Evolutionary conservation across 805 yeast genomes (phyloP), one percentile per base, ranked within the genome.

Genomic region (Lachancea dasiensis): DNA sequence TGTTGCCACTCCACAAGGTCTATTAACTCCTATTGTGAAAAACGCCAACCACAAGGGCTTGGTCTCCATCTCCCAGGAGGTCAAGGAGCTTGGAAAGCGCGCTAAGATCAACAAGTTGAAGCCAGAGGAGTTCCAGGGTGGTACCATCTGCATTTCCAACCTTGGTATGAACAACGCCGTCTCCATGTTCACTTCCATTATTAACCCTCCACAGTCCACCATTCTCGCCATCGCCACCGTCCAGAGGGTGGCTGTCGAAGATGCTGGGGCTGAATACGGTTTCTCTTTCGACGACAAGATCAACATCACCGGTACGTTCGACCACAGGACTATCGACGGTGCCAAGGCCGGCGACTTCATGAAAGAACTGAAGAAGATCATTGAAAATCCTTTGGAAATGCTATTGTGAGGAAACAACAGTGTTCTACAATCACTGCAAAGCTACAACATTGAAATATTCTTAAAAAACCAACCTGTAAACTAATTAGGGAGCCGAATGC

Each of bases 41-140:
- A 73, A 81, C 58, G 97, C 95, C 31, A 84, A 92, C 59, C 52
- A 81, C 42, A 86, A 82, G 73, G 98, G 98, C 29, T 75, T 92
- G 45, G 75, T 79, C 39, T 56, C 78, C 24, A 92, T 92, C 58
- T 90, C 97, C 29, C 62, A 64, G 44, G 86, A 81, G 61, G 76
- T 86, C 56, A 92, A 92, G 73, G 96, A 83, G 52, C 75, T 92
- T 52, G 97, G 96, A 51, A 84, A 84, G 74, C 86, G 92, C 68
- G 99, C 99, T 45, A 87, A 90, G 68, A 86, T 74, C 44, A 87
- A 86, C 68, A 92, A 90, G 73, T 79, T 92, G 63, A 60, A 68
- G 49, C 99, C 99, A 47, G 95, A 86, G 65, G 98, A 92, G 71
- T 92, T 84, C 81, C 95, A 86, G 75, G 99, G 99, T 56, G 99